These are phyloP conservation scores for Fusarium caatingaense DNA, from an alignment of 2,329 filamentous ascomycete species.

Conservation along the genomic window DNA sequence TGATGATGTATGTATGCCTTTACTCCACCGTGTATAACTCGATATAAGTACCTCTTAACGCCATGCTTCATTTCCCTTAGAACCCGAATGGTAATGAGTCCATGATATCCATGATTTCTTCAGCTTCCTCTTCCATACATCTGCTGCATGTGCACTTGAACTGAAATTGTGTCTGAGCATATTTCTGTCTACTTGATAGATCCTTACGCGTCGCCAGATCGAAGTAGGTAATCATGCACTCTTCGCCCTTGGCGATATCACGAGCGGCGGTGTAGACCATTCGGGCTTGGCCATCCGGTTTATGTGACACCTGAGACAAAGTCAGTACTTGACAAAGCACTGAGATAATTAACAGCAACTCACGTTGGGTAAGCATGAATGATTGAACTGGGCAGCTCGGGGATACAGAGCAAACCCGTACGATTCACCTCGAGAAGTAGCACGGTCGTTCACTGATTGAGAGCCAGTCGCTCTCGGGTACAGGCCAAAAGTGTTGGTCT, in stretches of 20 bases:
- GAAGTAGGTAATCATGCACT: constrained; percentile 47
- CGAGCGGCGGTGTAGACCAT: constrained; percentile 46
- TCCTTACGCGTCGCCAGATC: constrained; percentile 35
- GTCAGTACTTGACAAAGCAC: not conserved
- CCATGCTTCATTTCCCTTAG: not conserved
- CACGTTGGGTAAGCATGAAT: constrained; percentile 48
- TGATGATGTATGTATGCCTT: not conserved
- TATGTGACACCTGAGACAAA: constrained; percentile 39
- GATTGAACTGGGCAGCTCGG: constrained; percentile 47
- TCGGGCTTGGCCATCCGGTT: constrained; percentile 37
- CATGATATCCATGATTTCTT: constrained; percentile 38
- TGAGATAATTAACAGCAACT: not conserved
- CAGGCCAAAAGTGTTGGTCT: constrained; percentile 48
- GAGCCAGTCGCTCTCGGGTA: constrained; percentile 43
- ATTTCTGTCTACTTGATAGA: constrained; percentile 33
- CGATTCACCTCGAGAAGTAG: constrained; percentile 36
- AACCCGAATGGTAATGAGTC: constrained; percentile 39
- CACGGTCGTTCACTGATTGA: constrained; percentile 18
- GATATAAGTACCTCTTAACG: not conserved
- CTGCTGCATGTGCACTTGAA: constrained; percentile 44
- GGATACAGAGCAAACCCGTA: constrained; percentile 46
- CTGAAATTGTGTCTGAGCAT: constrained; percentile 39
- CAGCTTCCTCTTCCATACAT: constrained; percentile 41
- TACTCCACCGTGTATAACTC: not conserved
- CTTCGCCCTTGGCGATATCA: constrained; percentile 42